Conservation (phyloP, 2,329 filamentous ascomycete genomes). For the Gaeumannomyces sp. region DNA sequence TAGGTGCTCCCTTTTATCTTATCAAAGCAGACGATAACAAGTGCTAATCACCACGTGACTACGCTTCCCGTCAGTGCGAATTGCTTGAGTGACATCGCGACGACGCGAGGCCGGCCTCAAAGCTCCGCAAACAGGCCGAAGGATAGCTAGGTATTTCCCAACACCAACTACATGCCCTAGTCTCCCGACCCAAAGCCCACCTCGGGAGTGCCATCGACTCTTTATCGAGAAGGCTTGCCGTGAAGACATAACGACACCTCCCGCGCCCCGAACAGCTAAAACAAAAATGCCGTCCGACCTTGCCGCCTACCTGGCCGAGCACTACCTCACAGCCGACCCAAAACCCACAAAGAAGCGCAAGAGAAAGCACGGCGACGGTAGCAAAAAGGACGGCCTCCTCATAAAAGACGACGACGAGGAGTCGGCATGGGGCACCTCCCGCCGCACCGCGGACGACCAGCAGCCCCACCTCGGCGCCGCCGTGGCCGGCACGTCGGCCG, state of each 20-base stretch:
- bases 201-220: not conserved
- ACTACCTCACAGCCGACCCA: constrained; percentile 70
- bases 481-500: constrained; percentile 46
- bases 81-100: not conserved
- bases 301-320: constrained; percentile 81
- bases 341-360: constrained; percentile 59
- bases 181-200: not conserved
- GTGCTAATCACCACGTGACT: not conserved
- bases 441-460: constrained; percentile 44
- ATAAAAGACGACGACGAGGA: constrained; percentile 59
- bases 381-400: constrained; percentile 42
- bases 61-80: not conserved
- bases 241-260: not conserved
- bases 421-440: constrained; percentile 39
- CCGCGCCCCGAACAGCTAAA: constrained; percentile 20
- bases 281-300: constrained; percentile 54
- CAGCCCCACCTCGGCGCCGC: constrained; percentile 39
- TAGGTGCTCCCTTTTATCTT: not conserved
- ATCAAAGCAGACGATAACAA: too few relatives aligned
- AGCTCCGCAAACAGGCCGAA: not conserved
- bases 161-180: not conserved
- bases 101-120: not conserved
- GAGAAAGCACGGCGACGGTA: constrained; percentile 43
- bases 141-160: not conserved
- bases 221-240: not conserved